Base-by-base conservation (phyloP, 2,329 filamentous ascomycete species). In the Nemania sp. region DNA sequence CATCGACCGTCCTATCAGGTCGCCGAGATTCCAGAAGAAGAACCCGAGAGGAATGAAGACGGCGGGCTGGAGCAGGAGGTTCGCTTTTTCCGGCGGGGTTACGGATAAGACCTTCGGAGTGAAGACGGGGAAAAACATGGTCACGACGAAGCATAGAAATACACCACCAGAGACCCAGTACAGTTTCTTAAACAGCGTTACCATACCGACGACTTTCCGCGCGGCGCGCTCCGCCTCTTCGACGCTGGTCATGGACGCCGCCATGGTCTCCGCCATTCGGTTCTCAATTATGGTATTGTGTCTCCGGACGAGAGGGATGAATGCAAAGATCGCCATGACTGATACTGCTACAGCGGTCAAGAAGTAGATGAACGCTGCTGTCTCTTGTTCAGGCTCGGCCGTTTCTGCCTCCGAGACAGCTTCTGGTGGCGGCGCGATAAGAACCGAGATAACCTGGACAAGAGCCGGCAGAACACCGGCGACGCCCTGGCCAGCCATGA, bases 41-140 rank as follows among this genome's bases (percentile, higher is more conserved):
- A 98, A 96, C 3, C 85, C 92, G 0, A 97, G 81, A 0, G 95
- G 93, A 59, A 98, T 93, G 74, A 98, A 99, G 15, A 89, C 87
- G 0, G 87, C 81, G 0, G 91, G 86, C 54, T 87, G 85, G 66
- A 96, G 85, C 15, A 96, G 77, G 15, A 81, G 77, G 12, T 82
- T 78, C 12, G 83, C 80, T 72, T 80, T 59, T 71, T 69, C 68
- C 21, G 66, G 64, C 13, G 66, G 66, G 53, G 66, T 65, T 7
- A 83, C 78, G 2, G 81, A 85, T 20, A 80, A 65, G 54, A 89
- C 88, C 75, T 89, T 86, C 59, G 83, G 79, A 0, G 95, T 98
- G 76, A 96, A 96, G 62, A 98, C 91, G 0, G 95, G 95, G 79
- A 93, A 98, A 73, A 95, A 87, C 94, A 99, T 98, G 51, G 93